phyloP scores from a whole-genome alignment of 2,329 filamentous ascomycete species.

The Diaporthe helianthi region DNA sequence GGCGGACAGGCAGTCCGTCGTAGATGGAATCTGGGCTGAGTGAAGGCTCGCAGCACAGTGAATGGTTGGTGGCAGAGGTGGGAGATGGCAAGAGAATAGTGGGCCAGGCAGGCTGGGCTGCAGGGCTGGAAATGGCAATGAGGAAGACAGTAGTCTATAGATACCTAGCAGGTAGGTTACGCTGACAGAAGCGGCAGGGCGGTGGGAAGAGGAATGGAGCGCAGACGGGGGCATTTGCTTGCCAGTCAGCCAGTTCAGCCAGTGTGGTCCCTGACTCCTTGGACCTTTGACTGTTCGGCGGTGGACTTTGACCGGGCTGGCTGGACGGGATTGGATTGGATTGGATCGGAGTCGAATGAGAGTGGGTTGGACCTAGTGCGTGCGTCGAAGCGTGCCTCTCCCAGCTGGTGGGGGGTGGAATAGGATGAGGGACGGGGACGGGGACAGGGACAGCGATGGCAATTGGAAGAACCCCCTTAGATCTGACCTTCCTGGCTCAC shows the following conservation, averaged over 20 bases:
- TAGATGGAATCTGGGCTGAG: not conserved
- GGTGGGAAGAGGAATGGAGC: conserved; percentile 8
- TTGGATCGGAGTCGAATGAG: conserved; percentile 21
- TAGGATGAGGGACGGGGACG: conserved; percentile 13
- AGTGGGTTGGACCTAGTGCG: conserved; percentile 18
- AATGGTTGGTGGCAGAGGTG: conserved; percentile 11
- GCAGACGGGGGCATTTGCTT: not conserved
- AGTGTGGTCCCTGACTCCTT: no score
- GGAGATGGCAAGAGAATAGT: conserved; percentile 3
- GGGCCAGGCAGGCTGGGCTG: conserved; percentile 20
- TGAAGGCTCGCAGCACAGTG: conserved; percentile 3
- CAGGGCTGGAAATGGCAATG: conserved; percentile 12
- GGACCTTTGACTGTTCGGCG: not conserved
- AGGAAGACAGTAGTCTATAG: conserved; percentile 1
- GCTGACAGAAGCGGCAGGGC: conserved; percentile 21
- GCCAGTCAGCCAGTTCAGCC: not conserved
- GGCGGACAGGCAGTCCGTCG: not conserved
- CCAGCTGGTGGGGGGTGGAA: conserved; percentile 20
- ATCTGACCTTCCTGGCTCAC: not conserved
- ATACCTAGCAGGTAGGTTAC: no score
- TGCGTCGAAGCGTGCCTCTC: conserved; percentile 8
- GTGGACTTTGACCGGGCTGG: conserved; percentile 13
- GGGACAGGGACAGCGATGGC: not conserved
- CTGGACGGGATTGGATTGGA: conserved; percentile 9
- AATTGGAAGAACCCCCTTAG: conserved; percentile 5